These are phyloP conservation scores for Geosmithia flava DNA, from an alignment of 2,329 filamentous ascomycete species.

Conservation along the genomic window DNA sequence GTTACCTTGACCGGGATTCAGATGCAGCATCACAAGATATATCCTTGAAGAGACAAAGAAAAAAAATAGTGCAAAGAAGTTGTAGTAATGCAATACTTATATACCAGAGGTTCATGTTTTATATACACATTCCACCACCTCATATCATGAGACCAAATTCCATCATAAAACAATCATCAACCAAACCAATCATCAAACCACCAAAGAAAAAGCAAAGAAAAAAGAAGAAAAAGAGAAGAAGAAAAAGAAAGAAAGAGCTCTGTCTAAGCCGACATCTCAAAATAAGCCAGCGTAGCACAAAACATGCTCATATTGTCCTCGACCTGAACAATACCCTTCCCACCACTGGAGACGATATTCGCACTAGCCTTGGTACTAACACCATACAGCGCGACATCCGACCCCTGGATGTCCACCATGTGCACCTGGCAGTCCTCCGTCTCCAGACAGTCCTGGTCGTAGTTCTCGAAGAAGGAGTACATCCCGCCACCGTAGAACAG, in stretches of 20 bases:
- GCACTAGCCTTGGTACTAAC: conserved; percentile 62
- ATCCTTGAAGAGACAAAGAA: too few relatives aligned
- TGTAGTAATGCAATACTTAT: too few relatives aligned
- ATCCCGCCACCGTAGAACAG: conserved; percentile 62
- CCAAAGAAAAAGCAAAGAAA: background rate
- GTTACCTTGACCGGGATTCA: too few relatives aligned
- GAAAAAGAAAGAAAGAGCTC: background rate
- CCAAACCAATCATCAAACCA: too few relatives aligned
- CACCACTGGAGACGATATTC: conserved; percentile 60
- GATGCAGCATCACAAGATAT: too few relatives aligned
- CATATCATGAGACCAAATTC: too few relatives aligned
- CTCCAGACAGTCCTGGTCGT: conserved; percentile 55
- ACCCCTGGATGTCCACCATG: conserved; percentile 60
- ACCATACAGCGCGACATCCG: conserved; percentile 52
- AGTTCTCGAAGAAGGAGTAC: conserved; percentile 80
- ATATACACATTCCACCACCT: too few relatives aligned
- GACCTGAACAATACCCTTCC: conserved; percentile 25
- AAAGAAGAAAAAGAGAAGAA: background rate
- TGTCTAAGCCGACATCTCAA: background rate
- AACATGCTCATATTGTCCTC: conserved; percentile 55
- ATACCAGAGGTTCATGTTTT: too few relatives aligned
- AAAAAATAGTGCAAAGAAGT: too few relatives aligned
- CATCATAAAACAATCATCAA: background rate
- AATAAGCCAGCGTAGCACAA: conserved; percentile 39
- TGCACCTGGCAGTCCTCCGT: conserved; percentile 63